Base-by-base conservation (phyloP, 768 basidiomycete species). In the Botryobasidium botryosum region DNA sequence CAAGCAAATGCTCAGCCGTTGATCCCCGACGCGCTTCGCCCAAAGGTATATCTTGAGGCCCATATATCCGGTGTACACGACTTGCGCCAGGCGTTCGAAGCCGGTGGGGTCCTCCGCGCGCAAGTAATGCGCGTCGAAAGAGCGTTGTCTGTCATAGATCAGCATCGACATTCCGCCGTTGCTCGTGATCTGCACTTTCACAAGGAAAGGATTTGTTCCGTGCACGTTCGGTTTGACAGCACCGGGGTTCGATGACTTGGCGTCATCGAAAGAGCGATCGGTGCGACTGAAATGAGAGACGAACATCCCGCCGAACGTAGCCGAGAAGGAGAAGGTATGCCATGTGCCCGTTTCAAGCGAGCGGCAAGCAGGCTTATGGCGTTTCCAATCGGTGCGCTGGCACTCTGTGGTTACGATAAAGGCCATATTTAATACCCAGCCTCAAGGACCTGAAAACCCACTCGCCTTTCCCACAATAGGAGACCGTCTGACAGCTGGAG, bases 81-180 rank as follows among this genome's bases (percentile, higher is more conserved):
- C n/a, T n/a, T n/a, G n/a, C n/a, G n/a, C n/a, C n/a, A n/a, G n/a
- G n/a, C n/a, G n/a, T n/a, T n/a, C n/a, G n/a, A n/a, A n/a, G n/a
- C n/a, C n/a, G n/a, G n/a, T n/a, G n/a, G n/a, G n/a, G n/a, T 60
- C 53, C 21, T 48, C 48, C 3, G 21, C 39, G 38, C 51, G 54
- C 46, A 53, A 46, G 58, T 63, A 59, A 29, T 55, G 53, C 13
- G 55, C 56, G 28, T 62, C 52, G 38, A 68, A 65, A 28, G 59
- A 64, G 35, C 60, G 58, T 49, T 65, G 61, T 15, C 62, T 55
- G 48, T 68, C 68, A 45, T 69, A 67, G 2, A 68, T 50, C 44
- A 66, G 46, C 6, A 61, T 42, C 26, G 15, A 31, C 7, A 32
- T 27, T 13, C 28, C n/a, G 25, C 35, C 25, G 39, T 20, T 33